Evolutionary conservation across 2,329 filamentous ascomycete genomes (phyloP).

Genomic region (Fusarium drepaniforme): DNA sequence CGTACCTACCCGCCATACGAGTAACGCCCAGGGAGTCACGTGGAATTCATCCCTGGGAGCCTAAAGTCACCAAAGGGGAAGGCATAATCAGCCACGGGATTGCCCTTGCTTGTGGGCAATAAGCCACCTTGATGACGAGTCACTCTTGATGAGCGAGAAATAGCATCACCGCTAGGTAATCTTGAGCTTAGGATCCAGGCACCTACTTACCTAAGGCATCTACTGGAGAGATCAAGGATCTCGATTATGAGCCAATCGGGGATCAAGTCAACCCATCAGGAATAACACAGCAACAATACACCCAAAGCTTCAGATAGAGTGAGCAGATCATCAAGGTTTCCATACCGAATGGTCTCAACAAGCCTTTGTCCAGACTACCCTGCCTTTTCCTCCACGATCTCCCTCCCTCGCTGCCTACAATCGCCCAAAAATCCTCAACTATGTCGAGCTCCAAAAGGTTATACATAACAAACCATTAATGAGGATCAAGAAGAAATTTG

Average conservation of each 20-base stretch:
- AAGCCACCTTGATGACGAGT: conserved; percentile 39
- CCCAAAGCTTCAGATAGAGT: neutral
- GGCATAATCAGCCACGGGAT: conserved; percentile 13
- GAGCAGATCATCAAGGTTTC: neutral
- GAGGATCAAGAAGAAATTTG: neutral
- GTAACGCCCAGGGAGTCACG: neutral
- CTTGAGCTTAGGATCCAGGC: neutral
- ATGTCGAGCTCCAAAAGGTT: neutral
- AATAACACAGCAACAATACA: neutral
- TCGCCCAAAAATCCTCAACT: neutral
- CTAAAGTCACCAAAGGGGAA: conserved; percentile 7
- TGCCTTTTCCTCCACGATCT: neutral
- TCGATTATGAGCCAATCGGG: neutral
- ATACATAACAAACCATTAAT: neutral
- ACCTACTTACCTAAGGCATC: neutral
- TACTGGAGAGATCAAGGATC: neutral
- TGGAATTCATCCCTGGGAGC: conserved; percentile 3
- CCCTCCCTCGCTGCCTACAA: neutral
- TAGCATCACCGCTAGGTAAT: neutral
- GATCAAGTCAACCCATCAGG: neutral
- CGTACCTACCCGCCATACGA: neutral
- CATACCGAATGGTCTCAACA: neutral
- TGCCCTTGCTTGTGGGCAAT: neutral
- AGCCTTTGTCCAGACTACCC: neutral
- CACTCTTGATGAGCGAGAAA: neutral